Evolutionary conservation across 2,329 filamentous ascomycete species (phyloP).

Genomic region (Tolypocladium amazonense): DNA sequence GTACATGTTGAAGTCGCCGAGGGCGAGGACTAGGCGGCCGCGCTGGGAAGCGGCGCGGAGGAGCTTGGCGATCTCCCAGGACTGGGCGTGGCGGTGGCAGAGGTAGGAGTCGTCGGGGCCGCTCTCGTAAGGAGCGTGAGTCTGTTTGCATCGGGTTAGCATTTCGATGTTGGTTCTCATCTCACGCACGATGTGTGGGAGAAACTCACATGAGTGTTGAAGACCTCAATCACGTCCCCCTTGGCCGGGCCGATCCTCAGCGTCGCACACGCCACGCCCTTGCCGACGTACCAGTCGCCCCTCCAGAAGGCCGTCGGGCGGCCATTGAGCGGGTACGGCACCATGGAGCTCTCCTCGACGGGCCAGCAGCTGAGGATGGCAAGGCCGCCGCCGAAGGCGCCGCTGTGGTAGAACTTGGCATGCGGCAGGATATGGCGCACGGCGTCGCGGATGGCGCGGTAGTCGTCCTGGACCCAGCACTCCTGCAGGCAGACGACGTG

Average conservation of each 20-base stretch:
- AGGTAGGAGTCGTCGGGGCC: conserved; percentile 76
- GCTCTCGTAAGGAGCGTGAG: conserved; percentile 76
- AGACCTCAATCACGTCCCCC: conserved; percentile 71
- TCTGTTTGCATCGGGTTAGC: conserved; percentile 20
- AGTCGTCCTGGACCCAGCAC: conserved; percentile 85
- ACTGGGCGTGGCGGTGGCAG: conserved; percentile 82
- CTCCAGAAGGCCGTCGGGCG: conserved; percentile 87
- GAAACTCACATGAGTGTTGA: conserved; percentile 71
- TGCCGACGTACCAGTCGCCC: conserved; percentile 94
- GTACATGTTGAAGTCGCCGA: conserved; percentile 97
- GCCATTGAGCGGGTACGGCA: conserved; percentile 81
- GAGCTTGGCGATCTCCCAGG: conserved; percentile 89
- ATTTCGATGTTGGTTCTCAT: not conserved
- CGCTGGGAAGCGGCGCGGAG: conserved; percentile 71
- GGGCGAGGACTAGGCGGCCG: conserved; percentile 72
- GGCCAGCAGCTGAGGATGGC: conserved; percentile 88
- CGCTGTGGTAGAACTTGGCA: conserved; percentile 86
- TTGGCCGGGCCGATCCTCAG: conserved; percentile 57
- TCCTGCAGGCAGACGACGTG: conserved; percentile 92
- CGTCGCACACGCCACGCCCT: conserved; percentile 77
- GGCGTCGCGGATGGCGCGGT: conserved; percentile 62
- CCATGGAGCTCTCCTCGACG: conserved; percentile 81
- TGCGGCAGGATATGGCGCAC: conserved; percentile 70
- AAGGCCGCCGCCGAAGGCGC: conserved; percentile 80
- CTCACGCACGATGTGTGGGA: too few relatives aligned